Base-by-base conservation (phyloP, 768 basidiomycete genomes). In the Mycena amicta region DNA sequence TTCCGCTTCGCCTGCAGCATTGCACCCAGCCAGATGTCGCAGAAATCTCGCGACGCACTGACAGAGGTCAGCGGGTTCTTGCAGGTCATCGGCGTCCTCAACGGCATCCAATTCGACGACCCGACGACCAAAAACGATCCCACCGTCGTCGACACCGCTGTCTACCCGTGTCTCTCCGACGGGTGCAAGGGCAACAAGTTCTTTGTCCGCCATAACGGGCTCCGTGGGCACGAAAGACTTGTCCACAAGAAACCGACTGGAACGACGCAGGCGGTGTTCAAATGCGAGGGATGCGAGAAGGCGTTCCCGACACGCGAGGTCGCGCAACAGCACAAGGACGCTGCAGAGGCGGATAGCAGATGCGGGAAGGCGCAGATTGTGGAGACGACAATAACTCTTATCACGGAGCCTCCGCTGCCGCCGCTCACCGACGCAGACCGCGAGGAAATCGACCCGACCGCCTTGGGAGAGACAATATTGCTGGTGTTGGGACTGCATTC, bases 21-120 rank as follows among this genome's bases (percentile, higher is more conserved):
- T 13, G 47, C 26, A 4, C 25, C 47, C 6, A 49, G 85, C 90
- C 57, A 92, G 88, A 12, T 89, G 86, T 31, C 85, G 85, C 13
- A 72, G 82, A 5, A 71, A 75, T 26, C 79, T 78, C 26, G 85
- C 82, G 28, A 82, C 55, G 75, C 79, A 0, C 73, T 92, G 1
- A 89, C 90, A 68, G 90, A 93, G 70, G 83, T 92, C 39, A 83
- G 86, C 41, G 89, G 88, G n/a, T 78, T 93, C 52, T 89, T 92
- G 56, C 90, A 92, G 65, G 88, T 92, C 61, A 80, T 93, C 43
- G 90, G 90, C 20, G 87, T 92, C 30, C 81, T 93, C 57, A 89
- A 86, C 60, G 89, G 87, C 1, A 86, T 90, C 41, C 88, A 85
- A 64, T 92, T 93, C 52, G 75, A 80, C 5, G 76, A 80, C 13